Evolutionary conservation across 768 basidiomycete species (phyloP), one percentile per base, ranked within the genome.

Genomic region (Omphalotus guepiniiformis): DNA sequence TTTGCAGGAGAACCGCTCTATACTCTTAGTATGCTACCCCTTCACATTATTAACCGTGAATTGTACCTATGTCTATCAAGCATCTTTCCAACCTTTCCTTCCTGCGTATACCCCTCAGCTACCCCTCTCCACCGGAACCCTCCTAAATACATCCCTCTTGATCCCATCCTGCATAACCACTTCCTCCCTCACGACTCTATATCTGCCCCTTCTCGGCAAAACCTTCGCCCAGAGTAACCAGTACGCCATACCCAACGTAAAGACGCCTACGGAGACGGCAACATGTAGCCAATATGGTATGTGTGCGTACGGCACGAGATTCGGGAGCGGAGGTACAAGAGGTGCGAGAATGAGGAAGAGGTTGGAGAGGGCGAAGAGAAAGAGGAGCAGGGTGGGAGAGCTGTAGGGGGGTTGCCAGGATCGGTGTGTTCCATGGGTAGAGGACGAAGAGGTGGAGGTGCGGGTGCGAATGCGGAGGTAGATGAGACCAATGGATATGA

Each of bases 121-220:
- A n/a, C n/a, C n/a, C n/a, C n/a, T n/a, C n/a, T n/a, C n/a, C n/a
- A n/a, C n/a, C n/a, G 49, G 42, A 7, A 54, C 51, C 48, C 51
- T 53, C 7, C 48, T 49, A 30, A 57, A 57, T 6, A 55, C 48
- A 37, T 43, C 49, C 39, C 66, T 32, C 44, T 49, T 50, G 42
- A 68, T 50, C 7, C 68, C 67, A 53, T 71, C 69, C 47, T 61
- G 57, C 21, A 65, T 64, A 6, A 64, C 36, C 43, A 59, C 58
- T 49, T 64, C 61, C 48, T 58, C 57, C 5, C 65, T 52, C 37
- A 53, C 51, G 21, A 70, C 58, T 26, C 53, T 55, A 43, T 70
- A 72, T 12, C 63, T 57, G 8, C 58, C 51, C n/a, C 63, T 52
- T 23, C 41, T 42, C 11, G 41, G 41, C 18, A 30, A 42, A 11